Percentiles rank a stretch among this genome's conserved stretches.
Conservation (phyloP, 75 land plant genomes). For the Picea sitchensis region DNA sequence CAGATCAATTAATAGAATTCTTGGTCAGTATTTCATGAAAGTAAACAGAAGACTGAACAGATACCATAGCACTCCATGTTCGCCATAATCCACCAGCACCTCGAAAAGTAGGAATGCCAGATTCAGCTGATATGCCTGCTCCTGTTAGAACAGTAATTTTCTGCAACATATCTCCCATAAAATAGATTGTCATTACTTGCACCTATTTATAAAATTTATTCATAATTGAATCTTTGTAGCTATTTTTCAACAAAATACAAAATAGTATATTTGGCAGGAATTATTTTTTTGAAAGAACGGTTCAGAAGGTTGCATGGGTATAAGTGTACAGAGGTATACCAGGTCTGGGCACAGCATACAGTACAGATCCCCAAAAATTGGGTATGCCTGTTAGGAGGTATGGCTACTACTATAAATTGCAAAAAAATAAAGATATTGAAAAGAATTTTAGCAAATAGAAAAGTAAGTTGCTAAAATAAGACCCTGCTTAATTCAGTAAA, state of each 20-base stretch:
- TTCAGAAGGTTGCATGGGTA: no score
- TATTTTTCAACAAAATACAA: background rate
- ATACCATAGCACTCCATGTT: constrained; percentile 44
- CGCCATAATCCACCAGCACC: constrained; percentile 55
- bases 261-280: background rate
- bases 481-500: no score
- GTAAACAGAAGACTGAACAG: constrained; percentile 13
- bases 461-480: no score
- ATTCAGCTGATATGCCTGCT: constrained; percentile 59
- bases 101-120: constrained; percentile 54
- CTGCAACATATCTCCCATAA: constrained; percentile 22
- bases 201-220: background rate
- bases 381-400: no score
- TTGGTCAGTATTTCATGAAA: background rate
- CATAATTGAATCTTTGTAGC: background rate
- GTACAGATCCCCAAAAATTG: no score
- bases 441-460: no score
- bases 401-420: no score
- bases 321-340: no score
- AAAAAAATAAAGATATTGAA: no score
- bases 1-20: background rate
- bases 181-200: background rate
- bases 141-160: constrained; percentile 51
- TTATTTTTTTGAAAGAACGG: no score
- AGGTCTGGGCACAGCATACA: no score